Evolutionary conservation across 2,329 filamentous ascomycete species (phyloP), one percentile per base, ranked within the genome.

Genomic region (Fusarium hostae): DNA sequence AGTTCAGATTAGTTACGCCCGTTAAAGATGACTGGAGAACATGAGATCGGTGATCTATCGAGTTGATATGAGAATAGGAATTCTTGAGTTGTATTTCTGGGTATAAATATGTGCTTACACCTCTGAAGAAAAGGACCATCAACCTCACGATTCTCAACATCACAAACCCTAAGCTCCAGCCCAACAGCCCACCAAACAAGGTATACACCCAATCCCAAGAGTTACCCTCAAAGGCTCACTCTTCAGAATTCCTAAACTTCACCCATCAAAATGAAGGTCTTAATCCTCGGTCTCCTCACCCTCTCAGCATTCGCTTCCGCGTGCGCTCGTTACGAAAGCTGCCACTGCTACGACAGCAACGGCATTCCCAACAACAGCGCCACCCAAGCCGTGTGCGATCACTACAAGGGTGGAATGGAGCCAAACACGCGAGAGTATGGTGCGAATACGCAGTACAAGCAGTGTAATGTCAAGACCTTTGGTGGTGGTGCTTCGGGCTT

Each of bases 201-300:
- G 48, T 51, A 37, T 9, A 15, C 11, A 4, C 2, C 18, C 5
- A n/a, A 2, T 18, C 15, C 11, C 3, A 3, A 13, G 15, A 30
- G 4, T 9, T 2, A 13, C 3, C 0, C 9, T 5, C 15, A 30
- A 11, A 22, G 0, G 0, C 35, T 30, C 8, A 54, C 10, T 2
- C 2, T 2, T 9, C 26, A 40, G 26, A n/a, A 37, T 16, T 18
- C 9, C 4, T 13, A 9, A 4, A 0, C 6, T 6, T 15, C 12
- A 16, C 13, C 22, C 13, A 30, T 15, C 35, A 41, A 40, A 30
- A 54, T 54, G 35, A 54, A 43, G 35, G 5, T 43, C 15, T 54
- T 35, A 5, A 18, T 54, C 20, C 24, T 54, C 35, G 35, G 35
- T 8, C 35, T 54, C 13, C 11, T 54, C 35, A 13, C 51, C 24